Evolutionary conservation across 345 rosid genomes (phyloP).

Genomic region (Microthlaspi erraticum): DNA sequence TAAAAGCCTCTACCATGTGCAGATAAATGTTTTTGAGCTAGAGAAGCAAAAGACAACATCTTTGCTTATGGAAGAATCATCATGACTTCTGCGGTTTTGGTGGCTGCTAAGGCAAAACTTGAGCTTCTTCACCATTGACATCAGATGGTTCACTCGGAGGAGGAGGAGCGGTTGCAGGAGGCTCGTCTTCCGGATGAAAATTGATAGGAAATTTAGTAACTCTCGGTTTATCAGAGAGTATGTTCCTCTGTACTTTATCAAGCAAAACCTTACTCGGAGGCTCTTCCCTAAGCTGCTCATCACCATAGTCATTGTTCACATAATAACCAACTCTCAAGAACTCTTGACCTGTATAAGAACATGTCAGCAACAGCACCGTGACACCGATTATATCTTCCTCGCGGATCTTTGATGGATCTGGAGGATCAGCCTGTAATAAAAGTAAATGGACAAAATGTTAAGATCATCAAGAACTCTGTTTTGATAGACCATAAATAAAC

Average conservation of each 20-base stretch:
- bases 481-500: no score
- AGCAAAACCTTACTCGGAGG: slow-evolving; percentile 80
- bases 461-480: no score
- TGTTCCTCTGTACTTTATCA: slow-evolving; percentile 82
- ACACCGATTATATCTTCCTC: slow-evolving; percentile 93
- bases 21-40: slow-evolving; percentile 15
- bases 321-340: slow-evolving; percentile 88
- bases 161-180: slow-evolving; percentile 53
- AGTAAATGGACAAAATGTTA: no score
- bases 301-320: slow-evolving; percentile 89
- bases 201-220: slow-evolving; percentile 95
- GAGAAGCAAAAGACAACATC: slow-evolving; percentile 3
- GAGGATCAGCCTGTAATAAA: slow-evolving; percentile 81
- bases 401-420: slow-evolving; percentile 84
- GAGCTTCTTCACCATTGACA: slow-evolving; percentile 29
- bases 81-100: slow-evolving; percentile 3
- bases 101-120: slow-evolving; percentile 27
- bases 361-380: slow-evolving; percentile 79
- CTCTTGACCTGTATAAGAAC: slow-evolving; percentile 87
- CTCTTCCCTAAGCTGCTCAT: slow-evolving; percentile 87
- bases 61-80: slow-evolving; percentile 1
- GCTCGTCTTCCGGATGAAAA: slow-evolving; percentile 76
- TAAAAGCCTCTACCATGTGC: slow-evolving; percentile 8
- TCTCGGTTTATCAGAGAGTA: slow-evolving; percentile 85
- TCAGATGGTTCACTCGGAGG: slow-evolving; percentile 39